A percentile compares a stretch with the other conserved stretches of the same genome.
Conservation (phyloP, 1,139 yeast species). For the Suhomyces taliae region DNA sequence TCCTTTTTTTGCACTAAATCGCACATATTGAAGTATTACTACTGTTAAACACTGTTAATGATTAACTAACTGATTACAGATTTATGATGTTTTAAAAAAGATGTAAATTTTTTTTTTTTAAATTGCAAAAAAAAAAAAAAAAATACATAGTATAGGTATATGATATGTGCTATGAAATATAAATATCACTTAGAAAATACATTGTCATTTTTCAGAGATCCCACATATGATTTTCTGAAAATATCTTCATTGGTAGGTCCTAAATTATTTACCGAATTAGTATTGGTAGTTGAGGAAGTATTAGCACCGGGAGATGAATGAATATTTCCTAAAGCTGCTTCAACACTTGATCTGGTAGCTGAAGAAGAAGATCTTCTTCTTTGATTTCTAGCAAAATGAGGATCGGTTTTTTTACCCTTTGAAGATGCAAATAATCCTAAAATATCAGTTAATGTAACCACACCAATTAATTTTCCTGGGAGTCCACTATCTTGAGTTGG, state of each 20-base stretch:
- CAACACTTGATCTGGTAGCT: slow-evolving; percentile 41
- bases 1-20: not conserved
- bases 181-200: slow-evolving; percentile 7
- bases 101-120: no score
- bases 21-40: no score
- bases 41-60: no score
- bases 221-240: slow-evolving; percentile 19
- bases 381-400: slow-evolving; percentile 81
- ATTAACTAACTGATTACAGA: no score
- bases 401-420: slow-evolving; percentile 68
- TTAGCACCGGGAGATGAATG: not conserved
- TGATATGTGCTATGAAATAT: slow-evolving; percentile 1
- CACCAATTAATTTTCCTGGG: slow-evolving; percentile 83
- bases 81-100: no score
- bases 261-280: slow-evolving; percentile 7
- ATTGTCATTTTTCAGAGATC: slow-evolving; percentile 8
- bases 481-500: slow-evolving; percentile 21
- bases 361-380: slow-evolving; percentile 69
- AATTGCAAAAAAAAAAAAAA: not conserved
- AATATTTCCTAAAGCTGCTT: slow-evolving; percentile 17
- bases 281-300: not conserved
- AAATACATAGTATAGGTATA: slow-evolving; percentile 1
- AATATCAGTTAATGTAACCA: slow-evolving; percentile 86
- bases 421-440: slow-evolving; percentile 75
- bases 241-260: slow-evolving; percentile 17